Conservation (phyloP, 352 stramenopile genomes). For the Phytopythium chamaehyphon region DNA sequence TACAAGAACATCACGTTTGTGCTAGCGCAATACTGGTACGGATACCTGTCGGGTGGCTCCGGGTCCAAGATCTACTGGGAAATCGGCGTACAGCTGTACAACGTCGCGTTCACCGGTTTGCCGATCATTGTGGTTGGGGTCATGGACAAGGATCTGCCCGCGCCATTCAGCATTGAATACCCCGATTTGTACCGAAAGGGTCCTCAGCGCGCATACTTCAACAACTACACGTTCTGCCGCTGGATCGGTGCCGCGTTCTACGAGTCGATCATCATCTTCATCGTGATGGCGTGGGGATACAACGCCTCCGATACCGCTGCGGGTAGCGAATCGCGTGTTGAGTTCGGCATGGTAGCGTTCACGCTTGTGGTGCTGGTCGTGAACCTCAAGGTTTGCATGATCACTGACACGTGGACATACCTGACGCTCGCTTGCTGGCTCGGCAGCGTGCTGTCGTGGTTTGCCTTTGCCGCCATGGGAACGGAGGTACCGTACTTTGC, state of each 20-base stretch:
- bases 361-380: constrained; percentile 92
- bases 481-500: constrained; percentile 56
- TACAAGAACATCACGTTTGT: constrained; percentile 95
- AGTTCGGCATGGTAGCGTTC: constrained; percentile 88
- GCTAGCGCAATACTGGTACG: constrained; percentile 89
- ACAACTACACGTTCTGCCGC: constrained; percentile 69
- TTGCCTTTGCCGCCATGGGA: constrained; percentile 52
- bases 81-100: constrained; percentile 89
- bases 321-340: constrained; percentile 70
- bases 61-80: constrained; percentile 86
- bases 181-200: constrained; percentile 73
- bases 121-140: constrained; percentile 88
- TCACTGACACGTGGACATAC: constrained; percentile 74
- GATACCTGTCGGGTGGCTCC: constrained; percentile 91
- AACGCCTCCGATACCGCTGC: constrained; percentile 51
- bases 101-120: constrained; percentile 92
- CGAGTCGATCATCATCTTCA: constrained; percentile 78
- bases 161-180: constrained; percentile 70
- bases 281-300: constrained; percentile 76
- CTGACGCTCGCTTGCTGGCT: constrained; percentile 55
- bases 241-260: constrained; percentile 78
- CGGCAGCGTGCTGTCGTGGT: constrained; percentile 69
- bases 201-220: constrained; percentile 67
- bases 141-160: constrained; percentile 80
- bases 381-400: constrained; percentile 92